Evolutionary conservation across 2,329 filamentous ascomycete species (phyloP), one percentile per base, ranked within the genome.

Genomic region (Xenosphaeropsis pyriputrescens): DNA sequence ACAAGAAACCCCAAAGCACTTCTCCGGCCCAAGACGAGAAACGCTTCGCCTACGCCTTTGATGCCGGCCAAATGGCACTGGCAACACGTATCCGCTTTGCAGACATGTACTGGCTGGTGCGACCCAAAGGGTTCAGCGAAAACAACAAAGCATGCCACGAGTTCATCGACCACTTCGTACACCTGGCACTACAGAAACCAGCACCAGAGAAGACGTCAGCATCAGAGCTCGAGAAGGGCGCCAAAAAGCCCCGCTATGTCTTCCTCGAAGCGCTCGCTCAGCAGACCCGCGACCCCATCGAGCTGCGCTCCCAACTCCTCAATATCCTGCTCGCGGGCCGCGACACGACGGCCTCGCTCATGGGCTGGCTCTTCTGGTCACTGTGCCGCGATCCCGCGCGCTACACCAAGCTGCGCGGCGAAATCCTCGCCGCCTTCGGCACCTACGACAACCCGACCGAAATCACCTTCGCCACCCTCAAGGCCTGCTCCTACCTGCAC

Each of bases 231-330:
- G 52, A 57, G 14, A 46, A 37, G 50, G 57, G 46, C 1, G 37
- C 32, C 16, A 35, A 15, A 9, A 48, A 53, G 22, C 41, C 49
- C 26, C 54, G 53, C 16, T 65, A 61, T 42, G 50, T 65, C 8
- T 78, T 79, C 43, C 58, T 78, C 12, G 57, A 76, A 39, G 72
- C 72, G 42, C 53, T 80, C 17, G 61, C 69, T 12, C 58, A 64
- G 29, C 55, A 64, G 8, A 62, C 60, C 41, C 61, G 43, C 49
- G 67, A 60, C 52, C 62, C 43, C 42, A 58, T 47, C 2, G 60
- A 63, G 22, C 53, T 74, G 11, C 57, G 67, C 6, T 64, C 66
- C 42, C 67, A 75, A 45, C 52, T 69, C 6, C 52, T 72, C 17
- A 61, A 65, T 38, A 65, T 75, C 39, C 64, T 76, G 31, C 56